These are phyloP conservation scores for Suhomyces sp. DNA, from an alignment of 805 yeast species.

Conservation along the genomic window DNA sequence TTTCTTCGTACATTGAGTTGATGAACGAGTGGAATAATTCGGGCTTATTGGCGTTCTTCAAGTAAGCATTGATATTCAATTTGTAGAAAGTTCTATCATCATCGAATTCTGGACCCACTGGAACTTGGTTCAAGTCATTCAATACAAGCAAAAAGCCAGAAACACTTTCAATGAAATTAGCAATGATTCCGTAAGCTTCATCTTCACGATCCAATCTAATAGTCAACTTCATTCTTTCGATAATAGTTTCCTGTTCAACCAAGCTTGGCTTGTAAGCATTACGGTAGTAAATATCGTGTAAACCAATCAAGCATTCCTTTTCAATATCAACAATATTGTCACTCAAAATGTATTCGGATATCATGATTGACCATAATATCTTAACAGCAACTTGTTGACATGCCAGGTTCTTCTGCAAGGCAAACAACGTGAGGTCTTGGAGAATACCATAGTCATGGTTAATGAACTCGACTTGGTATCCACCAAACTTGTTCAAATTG, in stretches of 20 bases:
- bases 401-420: constrained; percentile 60
- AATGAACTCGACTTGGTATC: constrained; percentile 66
- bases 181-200: constrained; percentile 51
- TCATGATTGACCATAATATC: constrained; percentile 67
- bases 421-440: constrained; percentile 61
- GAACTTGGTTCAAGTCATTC: constrained; percentile 68
- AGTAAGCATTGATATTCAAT: constrained; percentile 69
- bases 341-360: constrained; percentile 60
- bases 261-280: constrained; percentile 54
- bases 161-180: constrained; percentile 51
- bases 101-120: constrained; percentile 78
- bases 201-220: constrained; percentile 61
- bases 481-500: constrained; percentile 61
- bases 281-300: constrained; percentile 61
- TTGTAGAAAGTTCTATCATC: constrained; percentile 82
- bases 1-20: constrained; percentile 66
- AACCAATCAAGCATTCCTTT: constrained; percentile 57
- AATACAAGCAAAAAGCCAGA: constrained; percentile 62
- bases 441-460: constrained; percentile 56
- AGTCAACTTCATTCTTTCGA: constrained; percentile 46
- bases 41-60: constrained; percentile 74
- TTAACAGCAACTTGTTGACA: constrained; percentile 64
- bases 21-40: constrained; percentile 79
- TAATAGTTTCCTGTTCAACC: constrained; percentile 52
- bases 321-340: constrained; percentile 60